phyloP scores from a whole-genome alignment of 768 basidiomycete species.

The Hirschioporus abietinus region DNA sequence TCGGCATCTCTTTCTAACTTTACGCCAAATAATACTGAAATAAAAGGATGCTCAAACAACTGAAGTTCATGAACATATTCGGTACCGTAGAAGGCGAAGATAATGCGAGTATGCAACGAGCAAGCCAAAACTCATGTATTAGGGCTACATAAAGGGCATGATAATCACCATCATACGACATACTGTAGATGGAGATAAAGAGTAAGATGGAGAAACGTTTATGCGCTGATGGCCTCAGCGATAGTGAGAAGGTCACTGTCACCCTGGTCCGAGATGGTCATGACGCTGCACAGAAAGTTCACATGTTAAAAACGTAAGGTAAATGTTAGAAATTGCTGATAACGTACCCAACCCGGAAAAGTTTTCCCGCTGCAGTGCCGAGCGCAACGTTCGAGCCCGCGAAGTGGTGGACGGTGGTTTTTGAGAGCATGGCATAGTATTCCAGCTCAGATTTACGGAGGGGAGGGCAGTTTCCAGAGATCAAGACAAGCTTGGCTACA shows the following conservation, averaged over 20 bases:
- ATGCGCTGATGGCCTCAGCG: conserved; percentile 67
- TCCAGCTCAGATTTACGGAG: conserved; percentile 99
- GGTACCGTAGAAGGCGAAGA: not conserved
- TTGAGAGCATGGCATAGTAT: conserved; percentile 99
- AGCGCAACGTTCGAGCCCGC: conserved; percentile 96
- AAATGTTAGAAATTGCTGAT: conserved; percentile 10
- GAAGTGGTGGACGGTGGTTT: conserved; percentile 98
- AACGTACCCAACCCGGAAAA: conserved; percentile 93
- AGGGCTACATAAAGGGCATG: not conserved
- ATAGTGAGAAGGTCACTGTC: conserved; percentile 93
- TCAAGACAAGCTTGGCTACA: conserved; percentile 94
- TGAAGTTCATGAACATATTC: not conserved
- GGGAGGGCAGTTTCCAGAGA: conserved; percentile 98
- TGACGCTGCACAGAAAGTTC: conserved; percentile 56
- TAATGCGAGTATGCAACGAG: not conserved
- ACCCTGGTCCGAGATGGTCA: conserved; percentile 94
- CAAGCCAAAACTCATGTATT: not conserved
- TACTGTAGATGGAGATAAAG: not conserved
- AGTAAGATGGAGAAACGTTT: conserved; percentile 21
- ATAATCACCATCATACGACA: not conserved
- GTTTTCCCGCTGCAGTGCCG: conserved; percentile 97
- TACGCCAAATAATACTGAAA: not conserved
- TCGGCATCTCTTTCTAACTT: too few relatives aligned
- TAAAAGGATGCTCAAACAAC: not conserved
- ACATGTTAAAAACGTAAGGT: conserved; percentile 5